phyloP scores from a whole-genome alignment of 495 filamentous ascomycete species.

The Podospora pseudopauciseta region DNA sequence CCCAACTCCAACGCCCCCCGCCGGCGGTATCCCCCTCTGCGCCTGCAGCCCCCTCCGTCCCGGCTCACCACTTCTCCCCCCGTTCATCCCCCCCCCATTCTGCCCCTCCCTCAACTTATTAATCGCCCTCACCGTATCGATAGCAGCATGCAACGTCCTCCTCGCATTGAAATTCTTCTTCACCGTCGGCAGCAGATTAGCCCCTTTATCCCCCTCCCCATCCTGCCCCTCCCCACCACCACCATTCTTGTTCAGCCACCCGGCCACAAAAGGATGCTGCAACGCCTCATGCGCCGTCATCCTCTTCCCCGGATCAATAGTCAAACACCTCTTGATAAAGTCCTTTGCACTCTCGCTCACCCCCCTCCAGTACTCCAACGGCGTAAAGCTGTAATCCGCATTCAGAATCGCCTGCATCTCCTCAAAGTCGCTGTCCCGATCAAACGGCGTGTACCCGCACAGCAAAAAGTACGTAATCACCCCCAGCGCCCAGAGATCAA shows the following conservation, averaged over 20 bases:
- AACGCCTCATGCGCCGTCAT: conserved; percentile 96
- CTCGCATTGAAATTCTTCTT: conserved; percentile 99
- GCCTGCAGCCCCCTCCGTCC: conserved; percentile 9
- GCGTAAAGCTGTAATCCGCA: conserved; percentile 95
- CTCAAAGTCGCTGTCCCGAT: conserved; percentile 94
- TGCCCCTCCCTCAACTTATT: conserved; percentile 91
- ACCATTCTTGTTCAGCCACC: conserved; percentile 35
- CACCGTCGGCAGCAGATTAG: conserved; percentile 84
- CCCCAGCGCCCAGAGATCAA: conserved; percentile 95
- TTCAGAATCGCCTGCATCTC: conserved; percentile 98
- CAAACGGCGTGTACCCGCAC: conserved; percentile 97
- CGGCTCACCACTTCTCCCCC: conserved; percentile 38
- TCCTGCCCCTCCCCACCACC: conserved; percentile 46
- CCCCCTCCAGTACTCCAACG: conserved; percentile 91
- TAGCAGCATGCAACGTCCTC: conserved; percentile 89
- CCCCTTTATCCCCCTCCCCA: conserved; percentile 71
- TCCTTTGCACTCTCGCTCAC: conserved; percentile 81
- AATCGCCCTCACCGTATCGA: conserved; percentile 97
- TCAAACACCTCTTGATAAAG: conserved; percentile 81
- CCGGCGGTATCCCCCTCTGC: conserved; percentile 11
- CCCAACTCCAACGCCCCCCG: not conserved
- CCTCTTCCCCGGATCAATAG: conserved; percentile 77
- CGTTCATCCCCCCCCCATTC: conserved; percentile 59
- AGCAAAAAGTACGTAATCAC: conserved; percentile 98
- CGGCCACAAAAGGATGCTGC: conserved; percentile 80